Percentiles rank a stretch among this genome's conserved stretches.
These are phyloP conservation scores for Suillus sp. DNA, from an alignment of 768 basidiomycete species.

Conservation along the genomic window DNA sequence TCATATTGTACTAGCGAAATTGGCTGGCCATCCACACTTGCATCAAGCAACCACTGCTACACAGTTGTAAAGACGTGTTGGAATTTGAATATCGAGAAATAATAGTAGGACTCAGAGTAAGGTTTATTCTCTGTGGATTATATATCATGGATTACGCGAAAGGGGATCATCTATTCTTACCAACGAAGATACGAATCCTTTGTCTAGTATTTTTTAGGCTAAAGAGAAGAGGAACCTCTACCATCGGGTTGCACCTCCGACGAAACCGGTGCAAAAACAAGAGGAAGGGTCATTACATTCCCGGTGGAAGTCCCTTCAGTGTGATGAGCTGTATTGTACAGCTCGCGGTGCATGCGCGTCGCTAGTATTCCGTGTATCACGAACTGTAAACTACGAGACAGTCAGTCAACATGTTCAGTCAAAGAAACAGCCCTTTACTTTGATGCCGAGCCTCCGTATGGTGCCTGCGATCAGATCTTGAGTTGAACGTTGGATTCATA, in stretches of 20 bases:
- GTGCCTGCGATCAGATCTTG: background rate
- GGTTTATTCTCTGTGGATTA: background rate
- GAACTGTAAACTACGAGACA: background rate
- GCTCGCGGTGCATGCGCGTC: background rate
- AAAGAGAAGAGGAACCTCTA: conserved; percentile 14
- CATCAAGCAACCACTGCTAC: no score
- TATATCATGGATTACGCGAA: background rate
- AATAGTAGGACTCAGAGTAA: no score
- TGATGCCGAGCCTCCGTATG: background rate
- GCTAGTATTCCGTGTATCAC: background rate
- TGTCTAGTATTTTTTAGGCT: conserved; percentile 37
- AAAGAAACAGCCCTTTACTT: background rate
- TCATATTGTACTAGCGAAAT: background rate
- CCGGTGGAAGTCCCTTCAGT: background rate
- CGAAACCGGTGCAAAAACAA: background rate
- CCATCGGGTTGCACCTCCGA: background rate
- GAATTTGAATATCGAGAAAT: no score
- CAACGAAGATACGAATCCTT: background rate
- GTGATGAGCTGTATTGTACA: background rate
- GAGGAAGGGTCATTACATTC: background rate
- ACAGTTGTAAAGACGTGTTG: no score
- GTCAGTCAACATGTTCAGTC: background rate
- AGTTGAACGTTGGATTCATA: background rate
- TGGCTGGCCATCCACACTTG: background rate
- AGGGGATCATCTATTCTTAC: background rate